Base-by-base conservation (phyloP, 2,329 filamentous ascomycete genomes). In the Phoma sp. region DNA sequence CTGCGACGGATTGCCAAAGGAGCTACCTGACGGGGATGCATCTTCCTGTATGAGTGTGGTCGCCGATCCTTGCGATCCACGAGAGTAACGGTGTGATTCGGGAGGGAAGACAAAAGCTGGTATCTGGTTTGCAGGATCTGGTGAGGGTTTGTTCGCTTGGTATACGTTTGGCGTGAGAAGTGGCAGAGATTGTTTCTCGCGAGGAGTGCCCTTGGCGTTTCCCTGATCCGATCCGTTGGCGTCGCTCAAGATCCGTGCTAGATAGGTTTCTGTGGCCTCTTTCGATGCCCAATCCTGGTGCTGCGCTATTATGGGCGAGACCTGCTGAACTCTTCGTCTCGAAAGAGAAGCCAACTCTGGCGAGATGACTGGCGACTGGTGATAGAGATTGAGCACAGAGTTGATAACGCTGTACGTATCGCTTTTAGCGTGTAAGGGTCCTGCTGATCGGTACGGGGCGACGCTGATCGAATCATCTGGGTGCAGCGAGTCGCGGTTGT, bases 281-380 rank as follows among this genome's bases (percentile, higher is more conserved):
- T 80, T 82, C 1, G 82, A 81, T 46, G 82, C 81, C 80, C 82
- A 85, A 31, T 80, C 77, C 7, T 79, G 79, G 55, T 82, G 77
- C 58, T 80, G 79, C n/a, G 80, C 81, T 48, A 85, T 69, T 46
- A 80, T 79, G 13, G 82, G 82, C 10, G 82, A 81, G n/a, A 79
- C 74, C 6, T 76, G 74, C 35, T 81, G 74, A 4, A 79, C 71
- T 53, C 80, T 76, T 38, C 73, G 64, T 54, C 73, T 71, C 10
- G 76, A 74, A 15, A 72, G 63, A 25, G 71, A 75, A 22, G 74
- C 78, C 31, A 76, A 65, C 56, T 78, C 71, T 10, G 76, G 71
- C 6, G 74, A 75, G 19, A 78, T 73, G 8, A 69, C 56, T 15
- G 61, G 63, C 5, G 72, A 68, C 43, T 74, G 68, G 46, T 78